phyloP scores from a whole-genome alignment of 2,329 filamentous ascomycete genomes.

The Clarireedia homoeocarpa region DNA sequence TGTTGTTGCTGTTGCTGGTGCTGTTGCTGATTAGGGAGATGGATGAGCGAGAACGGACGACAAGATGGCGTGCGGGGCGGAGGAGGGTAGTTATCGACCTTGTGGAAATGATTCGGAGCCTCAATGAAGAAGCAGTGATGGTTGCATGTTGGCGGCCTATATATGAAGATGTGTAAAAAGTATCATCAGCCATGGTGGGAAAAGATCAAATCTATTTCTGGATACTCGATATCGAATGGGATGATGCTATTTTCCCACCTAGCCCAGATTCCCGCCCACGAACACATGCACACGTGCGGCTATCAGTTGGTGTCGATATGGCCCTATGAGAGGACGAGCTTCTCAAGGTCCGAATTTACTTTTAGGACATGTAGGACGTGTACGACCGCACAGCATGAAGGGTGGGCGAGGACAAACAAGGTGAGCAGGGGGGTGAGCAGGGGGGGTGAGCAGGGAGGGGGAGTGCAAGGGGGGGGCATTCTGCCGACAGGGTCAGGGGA shows the following conservation, averaged over 20 bases:
- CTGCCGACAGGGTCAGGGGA: no score
- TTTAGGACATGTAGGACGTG: not conserved
- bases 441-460: not conserved
- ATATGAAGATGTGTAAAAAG: slow-evolving; percentile 5
- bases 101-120: not conserved
- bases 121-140: slow-evolving; percentile 6
- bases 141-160: slow-evolving; percentile 9
- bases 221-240: slow-evolving; percentile 17
- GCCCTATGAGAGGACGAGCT: slow-evolving; percentile 9
- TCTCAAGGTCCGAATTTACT: slow-evolving; percentile 3
- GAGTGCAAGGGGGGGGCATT: slow-evolving; percentile 4
- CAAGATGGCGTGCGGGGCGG: not conserved
- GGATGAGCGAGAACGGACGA: not conserved
- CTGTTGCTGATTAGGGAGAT: not conserved
- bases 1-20: not conserved
- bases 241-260: slow-evolving; percentile 33
- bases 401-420: not conserved
- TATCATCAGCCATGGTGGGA: slow-evolving; percentile 7
- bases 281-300: slow-evolving; percentile 27
- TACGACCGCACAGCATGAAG: not conserved
- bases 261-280: slow-evolving; percentile 22
- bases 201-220: slow-evolving; percentile 9
- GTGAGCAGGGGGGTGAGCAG: no score
- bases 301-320: slow-evolving; percentile 17
- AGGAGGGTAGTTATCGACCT: not conserved